phyloP scores from a whole-genome alignment of 1,139 yeast genomes.

The Yamadazyma buinensis region DNA sequence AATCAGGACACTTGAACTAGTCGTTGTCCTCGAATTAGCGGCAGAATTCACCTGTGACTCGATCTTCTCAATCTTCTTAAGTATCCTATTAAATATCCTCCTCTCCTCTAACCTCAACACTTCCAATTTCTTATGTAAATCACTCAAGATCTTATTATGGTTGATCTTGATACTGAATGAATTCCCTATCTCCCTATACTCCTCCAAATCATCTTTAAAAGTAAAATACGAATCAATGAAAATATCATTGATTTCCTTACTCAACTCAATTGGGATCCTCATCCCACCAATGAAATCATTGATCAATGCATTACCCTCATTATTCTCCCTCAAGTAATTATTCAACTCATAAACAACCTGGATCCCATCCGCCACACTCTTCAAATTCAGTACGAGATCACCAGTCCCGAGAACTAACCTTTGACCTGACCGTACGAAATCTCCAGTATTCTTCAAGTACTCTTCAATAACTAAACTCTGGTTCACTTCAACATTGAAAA shows the following conservation, averaged over 20 bases:
- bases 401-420: constrained; percentile 35
- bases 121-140: constrained; percentile 33
- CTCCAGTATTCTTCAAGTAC: constrained; percentile 29
- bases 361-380: constrained; percentile 29
- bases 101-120: constrained; percentile 22
- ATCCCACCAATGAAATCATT: constrained; percentile 21
- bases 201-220: constrained; percentile 8
- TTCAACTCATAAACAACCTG: constrained; percentile 23
- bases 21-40: too few relatives aligned
- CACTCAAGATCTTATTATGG: constrained; percentile 22
- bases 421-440: constrained; percentile 37
- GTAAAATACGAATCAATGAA: constrained; percentile 14
- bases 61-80: constrained; percentile 17
- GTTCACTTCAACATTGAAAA: constrained; percentile 39
- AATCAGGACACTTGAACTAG: constrained; percentile 24
- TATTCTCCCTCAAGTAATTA: constrained; percentile 15
- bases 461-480: constrained; percentile 13
- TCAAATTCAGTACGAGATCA: constrained; percentile 28
- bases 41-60: too few relatives aligned
- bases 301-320: constrained; percentile 10
- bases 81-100: constrained; percentile 18
- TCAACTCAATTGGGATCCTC: constrained; percentile 26
- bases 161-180: constrained; percentile 27
- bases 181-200: constrained; percentile 4
- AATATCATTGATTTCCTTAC: constrained; percentile 24